These are phyloP conservation scores for Rosa chinensis DNA, from an alignment of 306 rosid genomes.

Conservation along the genomic window DNA sequence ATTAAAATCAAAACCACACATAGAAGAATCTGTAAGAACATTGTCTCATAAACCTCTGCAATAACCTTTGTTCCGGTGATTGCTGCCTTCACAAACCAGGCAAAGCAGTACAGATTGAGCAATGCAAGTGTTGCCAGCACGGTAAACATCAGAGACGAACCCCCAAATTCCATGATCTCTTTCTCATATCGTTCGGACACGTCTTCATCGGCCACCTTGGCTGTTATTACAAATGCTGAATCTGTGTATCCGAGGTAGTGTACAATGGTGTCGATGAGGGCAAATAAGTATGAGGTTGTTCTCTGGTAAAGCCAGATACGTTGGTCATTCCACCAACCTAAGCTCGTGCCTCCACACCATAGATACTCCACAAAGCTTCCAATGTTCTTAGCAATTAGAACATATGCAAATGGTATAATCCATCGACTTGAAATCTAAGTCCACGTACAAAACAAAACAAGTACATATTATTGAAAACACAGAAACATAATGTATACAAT, in stretches of 20 bases:
- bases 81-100: constrained; percentile 38
- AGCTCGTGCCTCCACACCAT: constrained; percentile 51
- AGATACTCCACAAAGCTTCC: constrained; percentile 50
- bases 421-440: constrained; percentile 59
- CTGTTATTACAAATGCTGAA: constrained; percentile 49
- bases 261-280: constrained; percentile 43
- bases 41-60: constrained; percentile 24
- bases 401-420: constrained; percentile 65
- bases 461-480: neutral
- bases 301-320: constrained; percentile 69
- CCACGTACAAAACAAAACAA: constrained; percentile 1
- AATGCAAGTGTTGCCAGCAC: constrained; percentile 59
- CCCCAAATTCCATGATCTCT: constrained; percentile 77
- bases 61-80: constrained; percentile 24
- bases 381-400: constrained; percentile 36
- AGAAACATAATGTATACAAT: neutral
- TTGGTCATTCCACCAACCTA: constrained; percentile 79
- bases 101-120: constrained; percentile 54
- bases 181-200: constrained; percentile 49
- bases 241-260: constrained; percentile 42
- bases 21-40: constrained; percentile 51
- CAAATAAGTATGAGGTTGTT: constrained; percentile 55
- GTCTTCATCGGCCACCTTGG: constrained; percentile 55
- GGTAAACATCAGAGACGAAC: constrained; percentile 60
- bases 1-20: constrained; percentile 53